Conservation (phyloP, 1,139 yeast species). For the Pichia sp. region DNA sequence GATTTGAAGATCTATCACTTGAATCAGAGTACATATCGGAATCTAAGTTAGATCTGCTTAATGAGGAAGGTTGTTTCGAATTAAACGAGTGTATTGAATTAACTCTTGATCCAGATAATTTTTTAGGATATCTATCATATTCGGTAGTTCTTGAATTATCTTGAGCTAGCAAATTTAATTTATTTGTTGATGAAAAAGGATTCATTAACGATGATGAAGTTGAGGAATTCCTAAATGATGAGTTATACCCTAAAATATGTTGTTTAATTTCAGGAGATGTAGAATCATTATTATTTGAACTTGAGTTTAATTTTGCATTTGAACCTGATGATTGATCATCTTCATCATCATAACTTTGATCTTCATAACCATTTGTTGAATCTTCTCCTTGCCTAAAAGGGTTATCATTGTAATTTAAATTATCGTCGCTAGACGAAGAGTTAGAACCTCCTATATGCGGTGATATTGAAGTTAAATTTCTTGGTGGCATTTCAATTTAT, state of each 20-base stretch:
- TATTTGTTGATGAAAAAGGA: constrained; percentile 26
- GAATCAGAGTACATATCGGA: constrained; percentile 14
- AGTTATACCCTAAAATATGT: constrained; percentile 19
- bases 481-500: constrained; percentile 26
- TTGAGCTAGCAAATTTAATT: constrained; percentile 11
- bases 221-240: constrained; percentile 24
- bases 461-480: constrained; percentile 29
- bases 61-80: constrained; percentile 19
- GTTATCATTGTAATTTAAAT: constrained; percentile 13
- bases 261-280: constrained; percentile 20
- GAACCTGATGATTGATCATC: background rate
- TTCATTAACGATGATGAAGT: constrained; percentile 22
- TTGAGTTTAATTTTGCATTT: background rate
- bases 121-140: constrained; percentile 31
- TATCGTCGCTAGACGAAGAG: constrained; percentile 17
- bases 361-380: constrained; percentile 23
- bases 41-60: constrained; percentile 13
- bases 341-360: constrained; percentile 23
- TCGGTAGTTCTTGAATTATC: constrained; percentile 17
- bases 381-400: constrained; percentile 28
- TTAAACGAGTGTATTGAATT: constrained; percentile 30
- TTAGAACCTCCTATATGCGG: constrained; percentile 26
- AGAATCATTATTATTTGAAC: constrained; percentile 3
- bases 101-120: constrained; percentile 30
- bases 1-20: constrained; percentile 23